Evolutionary conservation across 495 filamentous ascomycete genomes (phyloP), one percentile per base, ranked within the genome.

Genomic region (Cercophora scortea): DNA sequence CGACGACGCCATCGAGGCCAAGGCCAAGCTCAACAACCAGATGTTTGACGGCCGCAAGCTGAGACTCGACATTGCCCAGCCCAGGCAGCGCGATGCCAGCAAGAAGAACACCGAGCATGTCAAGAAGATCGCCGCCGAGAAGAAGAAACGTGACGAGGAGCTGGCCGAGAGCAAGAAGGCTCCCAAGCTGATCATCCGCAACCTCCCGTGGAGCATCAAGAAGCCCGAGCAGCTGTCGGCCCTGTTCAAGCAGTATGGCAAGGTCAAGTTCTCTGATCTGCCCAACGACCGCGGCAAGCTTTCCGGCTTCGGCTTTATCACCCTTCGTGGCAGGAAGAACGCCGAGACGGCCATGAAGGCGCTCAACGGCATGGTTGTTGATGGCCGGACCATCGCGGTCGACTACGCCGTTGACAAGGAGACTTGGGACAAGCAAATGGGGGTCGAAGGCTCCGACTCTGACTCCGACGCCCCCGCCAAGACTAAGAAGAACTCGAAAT

Each of bases 391-490:
- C 33, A 57, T 96, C 45, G 92, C 91, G 8, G 92, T 96, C 6
- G 93, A 98, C 76, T 96, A 89, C 89, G 90, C 92, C 18, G 92
- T 96, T 1, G 89, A 95, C 48, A 96, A 92, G 70, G 77, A 85
- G 43, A 79, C 82, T 4, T 96, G 91, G 90, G 79, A 95, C 47
- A 74, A 69, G 63, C 81, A 74, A 66, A 77, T 68, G 18, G 63
- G 67, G 16, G 58, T 59, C 45, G 64, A 60, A n/a, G 65, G 52
- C 11, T 33, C 18, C 13, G 47, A 63, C 52, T 64, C 68, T 15
- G 59, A 51, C 15, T 57, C 64, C 13, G 56, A 64, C 6, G 60
- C 68, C 0, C 63, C 68, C 4, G 60, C 69, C 34, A 63, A 59
- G 62, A 64, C 40, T 25, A 50, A 67, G 11, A 66, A 85, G 41